Base-by-base conservation (phyloP, 164 flowering plant genomes). In the Magnolia kwangsiensis region DNA sequence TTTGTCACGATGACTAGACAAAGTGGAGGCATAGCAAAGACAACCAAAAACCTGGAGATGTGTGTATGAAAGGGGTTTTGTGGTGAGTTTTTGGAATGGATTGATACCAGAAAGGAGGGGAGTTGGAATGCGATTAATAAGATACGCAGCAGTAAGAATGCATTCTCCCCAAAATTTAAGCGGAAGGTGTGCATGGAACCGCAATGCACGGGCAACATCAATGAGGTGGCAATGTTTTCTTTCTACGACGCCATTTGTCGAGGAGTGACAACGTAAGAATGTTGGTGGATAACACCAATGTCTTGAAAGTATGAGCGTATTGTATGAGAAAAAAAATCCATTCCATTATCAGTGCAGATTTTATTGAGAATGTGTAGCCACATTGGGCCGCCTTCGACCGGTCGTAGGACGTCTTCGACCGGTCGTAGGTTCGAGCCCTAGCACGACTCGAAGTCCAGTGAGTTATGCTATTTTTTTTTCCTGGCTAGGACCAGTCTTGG, bases 141-240 rank as follows among this genome's bases (percentile, higher is more conserved):
- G 14, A 18, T 16, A 74, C 2, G 69, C 19, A 19, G 68, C 69
- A 29, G 3, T 21, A 8, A 63, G 50, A 24, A 74, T 31, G 51
- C 27, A 74, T 8, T 74, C 68, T 37, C 75, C 68, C 68, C 75
- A 74, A 74, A 74, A 61, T 2, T 19, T 18, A 2, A 29, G 29
- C 29, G 29, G 29, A 27, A 10, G 8, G 76, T 24, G 16, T 3
- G 51, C 68, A 14, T 74, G 51, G n/a, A 37, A 74, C 24, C 29
- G 0, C 2, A 55, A 23, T 13, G 74, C 63, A 50, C n/a, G 0
- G 11, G 64, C 74, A 2, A 72, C 64, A 1, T 55, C 31, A 20
- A 72, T 20, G 27, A 72, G 27, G 14, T 51, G 74, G 9, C 20
- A 7, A 21, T 72, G 64, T 55, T 72, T 72, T 4, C 74, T 16